These are phyloP conservation scores for Camelina laxa DNA, from an alignment of 345 rosid species.

Conservation along the genomic window DNA sequence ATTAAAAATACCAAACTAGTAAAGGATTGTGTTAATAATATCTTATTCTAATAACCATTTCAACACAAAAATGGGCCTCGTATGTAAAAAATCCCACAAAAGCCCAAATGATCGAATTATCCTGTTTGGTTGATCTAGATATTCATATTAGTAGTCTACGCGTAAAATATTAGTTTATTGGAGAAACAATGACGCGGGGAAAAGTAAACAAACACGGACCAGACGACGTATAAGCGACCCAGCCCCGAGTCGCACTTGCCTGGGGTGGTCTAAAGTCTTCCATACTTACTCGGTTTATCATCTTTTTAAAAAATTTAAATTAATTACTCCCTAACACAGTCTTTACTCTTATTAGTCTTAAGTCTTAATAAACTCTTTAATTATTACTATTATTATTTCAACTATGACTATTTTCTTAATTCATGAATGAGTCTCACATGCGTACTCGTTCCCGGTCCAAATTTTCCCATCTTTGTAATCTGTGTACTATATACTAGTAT, in stretches of 20 bases:
- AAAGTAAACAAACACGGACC: slow-evolving; percentile 47
- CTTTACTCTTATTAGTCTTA: not conserved
- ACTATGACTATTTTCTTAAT: slow-evolving; percentile 29
- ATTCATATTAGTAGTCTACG: too few relatives aligned
- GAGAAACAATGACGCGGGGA: slow-evolving; percentile 35
- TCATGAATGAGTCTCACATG: slow-evolving; percentile 28
- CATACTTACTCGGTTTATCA: slow-evolving; percentile 34
- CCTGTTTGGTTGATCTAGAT: too few relatives aligned
- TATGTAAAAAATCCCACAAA: too few relatives aligned
- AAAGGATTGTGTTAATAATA: too few relatives aligned
- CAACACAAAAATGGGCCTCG: too few relatives aligned
- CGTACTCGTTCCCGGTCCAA: slow-evolving; percentile 17
- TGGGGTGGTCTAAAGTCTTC: slow-evolving; percentile 36
- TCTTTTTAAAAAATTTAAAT: not conserved
- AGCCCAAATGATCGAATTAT: too few relatives aligned
- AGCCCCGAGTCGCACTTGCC: slow-evolving; percentile 35
- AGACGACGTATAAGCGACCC: slow-evolving; percentile 19
- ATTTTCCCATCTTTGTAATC: not conserved
- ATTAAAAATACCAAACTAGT: too few relatives aligned
- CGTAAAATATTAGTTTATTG: too few relatives aligned
- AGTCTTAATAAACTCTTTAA: not conserved
- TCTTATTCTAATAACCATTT: too few relatives aligned
- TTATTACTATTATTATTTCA: not conserved
- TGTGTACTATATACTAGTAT: not conserved
- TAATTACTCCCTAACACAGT: too few relatives aligned